phyloP scores from a whole-genome alignment of 768 basidiomycete genomes.

The Rickenella mellea region DNA sequence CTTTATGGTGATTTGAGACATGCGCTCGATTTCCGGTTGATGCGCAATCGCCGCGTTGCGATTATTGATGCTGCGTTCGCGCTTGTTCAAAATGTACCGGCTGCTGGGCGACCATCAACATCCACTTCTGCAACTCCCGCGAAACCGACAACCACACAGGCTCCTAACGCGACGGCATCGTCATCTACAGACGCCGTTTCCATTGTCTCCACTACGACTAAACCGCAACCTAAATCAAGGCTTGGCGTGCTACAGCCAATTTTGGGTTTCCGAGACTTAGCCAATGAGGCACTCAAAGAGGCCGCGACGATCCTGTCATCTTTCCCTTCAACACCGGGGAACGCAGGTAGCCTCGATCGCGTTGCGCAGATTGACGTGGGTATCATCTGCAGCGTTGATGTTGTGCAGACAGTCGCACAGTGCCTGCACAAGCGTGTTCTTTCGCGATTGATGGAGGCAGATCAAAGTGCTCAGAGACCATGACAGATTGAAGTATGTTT shows the following conservation, averaged over 20 bases:
- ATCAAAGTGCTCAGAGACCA: no score
- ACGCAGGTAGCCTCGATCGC: slow-evolving; percentile 18
- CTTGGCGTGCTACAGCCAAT: slow-evolving; percentile 42
- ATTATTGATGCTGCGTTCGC: slow-evolving; percentile 70
- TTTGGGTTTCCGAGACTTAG: slow-evolving; percentile 44
- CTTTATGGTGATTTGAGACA: slow-evolving; percentile 64
- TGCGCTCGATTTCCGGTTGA: slow-evolving; percentile 72
- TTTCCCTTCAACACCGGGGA: not conserved
- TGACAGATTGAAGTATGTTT: no score
- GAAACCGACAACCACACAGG: not conserved
- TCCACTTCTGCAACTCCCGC: not conserved
- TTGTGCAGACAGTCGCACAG: slow-evolving; percentile 37
- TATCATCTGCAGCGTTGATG: slow-evolving; percentile 44
- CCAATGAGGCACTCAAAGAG: slow-evolving; percentile 39
- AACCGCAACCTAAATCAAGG: not conserved
- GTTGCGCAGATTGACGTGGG: slow-evolving; percentile 54
- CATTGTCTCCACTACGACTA: not conserved
- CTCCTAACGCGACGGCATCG: not conserved
- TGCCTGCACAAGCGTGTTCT: slow-evolving; percentile 41
- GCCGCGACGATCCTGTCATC: slow-evolving; percentile 16
- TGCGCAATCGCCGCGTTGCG: slow-evolving; percentile 53
- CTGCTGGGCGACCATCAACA: not conserved
- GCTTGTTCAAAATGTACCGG: slow-evolving; percentile 25
- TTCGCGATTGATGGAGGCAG: no score
- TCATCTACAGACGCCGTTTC: not conserved